Base-by-base conservation (phyloP, 2,329 filamentous ascomycete genomes). In the Sporothrix sp. region DNA sequence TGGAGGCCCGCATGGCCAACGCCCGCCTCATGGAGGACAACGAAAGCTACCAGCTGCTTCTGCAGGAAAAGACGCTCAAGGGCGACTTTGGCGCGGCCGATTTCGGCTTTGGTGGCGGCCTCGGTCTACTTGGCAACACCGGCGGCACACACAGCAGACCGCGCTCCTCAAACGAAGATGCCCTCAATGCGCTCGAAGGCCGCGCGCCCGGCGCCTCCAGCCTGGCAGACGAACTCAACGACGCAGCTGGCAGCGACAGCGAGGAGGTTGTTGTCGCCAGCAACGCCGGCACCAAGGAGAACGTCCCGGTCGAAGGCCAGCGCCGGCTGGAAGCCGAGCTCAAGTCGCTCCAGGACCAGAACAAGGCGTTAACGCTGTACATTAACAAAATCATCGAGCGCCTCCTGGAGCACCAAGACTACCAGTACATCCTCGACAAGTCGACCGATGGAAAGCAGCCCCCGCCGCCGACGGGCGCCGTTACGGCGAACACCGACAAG, bases 361-460 rank as follows among this genome's bases (percentile, higher is more conserved):
- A 98, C 74, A 97, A 97, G 72, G 93, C 93, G 27, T 74, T 98
- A 59, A 95, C 89, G 21, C 74, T 97, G 57, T 98, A 98, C 71
- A 96, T 98, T 73, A 95, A 97, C 78, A 95, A 93, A 71, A 97
- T 98, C 66, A 95, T 98, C 65, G 93, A 93, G 66, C 85, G 93
- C 51, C 79, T 98, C 39, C 77, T 98, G 55, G 86, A 95, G 63
- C 87, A 96, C 68, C 86, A 95, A 62, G 90, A 95, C 58, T 97
- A 95, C 59, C 91, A 98, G 69, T 82, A 87, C 55, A 95, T 97
- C 54, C 75, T 96, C 36, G 88, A 95, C 64, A 85, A 87, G 65
- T 86, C 84, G 8, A 79, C 79, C 47, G 79, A 84, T 51, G 70
- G 73, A 57, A 80, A 81, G 59, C 68, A 85, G 1, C 21, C 52